Conservation (phyloP, 345 rosid species). For the Rhodamnia argentea region DNA sequence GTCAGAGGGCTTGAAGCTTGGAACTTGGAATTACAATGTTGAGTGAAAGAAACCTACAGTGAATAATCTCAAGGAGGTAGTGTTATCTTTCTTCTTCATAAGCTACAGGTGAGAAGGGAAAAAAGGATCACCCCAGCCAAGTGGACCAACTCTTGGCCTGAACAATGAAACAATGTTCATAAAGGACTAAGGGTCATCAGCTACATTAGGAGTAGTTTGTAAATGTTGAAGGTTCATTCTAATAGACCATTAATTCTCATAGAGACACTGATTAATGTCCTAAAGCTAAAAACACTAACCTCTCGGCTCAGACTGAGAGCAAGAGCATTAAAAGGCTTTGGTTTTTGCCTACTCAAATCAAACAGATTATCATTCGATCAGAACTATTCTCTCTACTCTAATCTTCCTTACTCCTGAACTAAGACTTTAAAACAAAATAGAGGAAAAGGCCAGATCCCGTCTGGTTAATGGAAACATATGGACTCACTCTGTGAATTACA, state of each 20-base stretch:
- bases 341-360: not conserved
- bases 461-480: not conserved
- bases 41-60: not conserved
- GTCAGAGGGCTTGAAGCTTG: not conserved
- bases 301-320: not conserved
- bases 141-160: not conserved
- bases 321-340: not conserved
- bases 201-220: not conserved
- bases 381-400: not conserved
- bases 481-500: not conserved
- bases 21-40: not conserved
- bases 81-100: not conserved
- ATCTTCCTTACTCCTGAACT: not conserved
- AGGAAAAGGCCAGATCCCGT: not conserved
- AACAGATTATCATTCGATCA: not conserved
- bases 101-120: not conserved
- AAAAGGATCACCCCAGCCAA: not conserved
- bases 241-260: not conserved
- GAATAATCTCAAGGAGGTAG: not conserved
- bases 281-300: not conserved
- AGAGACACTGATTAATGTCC: not conserved
- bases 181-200: not conserved
- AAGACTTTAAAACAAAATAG: not conserved
- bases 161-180: not conserved
- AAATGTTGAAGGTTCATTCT: not conserved